Conservation (phyloP, 345 rosid genomes). For the Barbarea vulgaris region DNA sequence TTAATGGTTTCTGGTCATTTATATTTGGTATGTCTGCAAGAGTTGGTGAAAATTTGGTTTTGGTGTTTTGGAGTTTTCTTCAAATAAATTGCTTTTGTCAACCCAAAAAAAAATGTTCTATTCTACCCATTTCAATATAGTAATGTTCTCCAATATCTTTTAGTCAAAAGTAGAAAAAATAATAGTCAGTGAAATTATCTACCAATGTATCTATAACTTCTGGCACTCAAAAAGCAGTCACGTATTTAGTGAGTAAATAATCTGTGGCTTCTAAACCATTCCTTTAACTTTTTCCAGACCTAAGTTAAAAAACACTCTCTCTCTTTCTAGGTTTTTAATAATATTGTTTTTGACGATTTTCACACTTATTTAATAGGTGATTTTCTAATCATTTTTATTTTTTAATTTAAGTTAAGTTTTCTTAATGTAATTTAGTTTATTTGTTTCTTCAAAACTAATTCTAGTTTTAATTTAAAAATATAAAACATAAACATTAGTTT, state of each 20-base stretch:
- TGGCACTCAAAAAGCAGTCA: slow-evolving; percentile 19
- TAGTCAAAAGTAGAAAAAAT: neutral
- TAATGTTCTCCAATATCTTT: neutral
- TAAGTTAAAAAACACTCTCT: neutral
- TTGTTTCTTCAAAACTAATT: too few relatives aligned
- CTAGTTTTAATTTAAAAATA: too few relatives aligned
- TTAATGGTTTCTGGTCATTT: slow-evolving; percentile 11
- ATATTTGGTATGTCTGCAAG: slow-evolving; percentile 20
- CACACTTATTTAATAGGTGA: too few relatives aligned
- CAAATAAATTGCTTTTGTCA: neutral
- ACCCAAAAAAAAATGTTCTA: slow-evolving; percentile 7
- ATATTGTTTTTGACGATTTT: neutral
- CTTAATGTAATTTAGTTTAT: too few relatives aligned
- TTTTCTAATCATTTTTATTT: neutral
- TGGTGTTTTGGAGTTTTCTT: slow-evolving; percentile 26
- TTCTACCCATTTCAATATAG: slow-evolving; percentile 5
- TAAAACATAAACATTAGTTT: too few relatives aligned
- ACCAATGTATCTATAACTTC: neutral
- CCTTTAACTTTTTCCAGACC: neutral
- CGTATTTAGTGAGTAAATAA: neutral
- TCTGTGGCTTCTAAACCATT: neutral
- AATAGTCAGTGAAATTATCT: slow-evolving; percentile 11
- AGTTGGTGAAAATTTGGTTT: slow-evolving; percentile 36
- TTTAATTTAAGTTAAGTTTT: too few relatives aligned
- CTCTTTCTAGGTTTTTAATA: neutral